Percentiles rank a stretch among this genome's conserved stretches.
Conservation (phyloP, 1,139 yeast genomes). For the Wickerhamomyces sp. region DNA sequence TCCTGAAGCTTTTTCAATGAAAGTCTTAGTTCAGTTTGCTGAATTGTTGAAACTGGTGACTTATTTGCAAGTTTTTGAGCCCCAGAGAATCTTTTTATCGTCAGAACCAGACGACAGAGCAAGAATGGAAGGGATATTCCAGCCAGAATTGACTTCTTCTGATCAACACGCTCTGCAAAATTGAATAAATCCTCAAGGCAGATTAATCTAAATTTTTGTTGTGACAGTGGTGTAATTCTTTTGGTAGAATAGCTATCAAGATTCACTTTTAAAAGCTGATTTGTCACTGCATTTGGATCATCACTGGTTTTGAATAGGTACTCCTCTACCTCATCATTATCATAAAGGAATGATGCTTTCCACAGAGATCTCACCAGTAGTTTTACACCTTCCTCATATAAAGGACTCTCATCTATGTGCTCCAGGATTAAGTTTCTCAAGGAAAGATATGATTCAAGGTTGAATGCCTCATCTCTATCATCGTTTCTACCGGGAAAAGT, state of each 20-base stretch:
- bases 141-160: constrained; percentile 15
- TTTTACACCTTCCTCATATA: constrained; percentile 31
- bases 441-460: constrained; percentile 40
- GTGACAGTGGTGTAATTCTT: constrained; percentile 30
- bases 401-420: constrained; percentile 25
- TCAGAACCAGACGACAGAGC: constrained; percentile 44
- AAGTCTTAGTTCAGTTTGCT: constrained; percentile 40
- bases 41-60: constrained; percentile 50
- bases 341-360: constrained; percentile 47
- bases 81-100: constrained; percentile 46
- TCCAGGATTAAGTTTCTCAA: constrained; percentile 42
- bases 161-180: constrained; percentile 21
- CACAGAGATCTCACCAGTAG: constrained; percentile 42
- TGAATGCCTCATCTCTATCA: constrained; percentile 41
- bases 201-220: constrained; percentile 37
- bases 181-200: constrained; percentile 45
- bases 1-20: constrained; percentile 30
- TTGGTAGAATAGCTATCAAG: constrained; percentile 41
- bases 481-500: constrained; percentile 31
- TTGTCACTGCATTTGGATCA: constrained; percentile 28
- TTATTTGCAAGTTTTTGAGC: constrained; percentile 46
- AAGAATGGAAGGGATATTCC: constrained; percentile 34
- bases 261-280: constrained; percentile 27
- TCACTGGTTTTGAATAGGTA: constrained; percentile 27
- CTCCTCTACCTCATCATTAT: constrained; percentile 40